phyloP scores from a whole-genome alignment of 345 rosid species.

The Gossypium rotundifolium region DNA sequence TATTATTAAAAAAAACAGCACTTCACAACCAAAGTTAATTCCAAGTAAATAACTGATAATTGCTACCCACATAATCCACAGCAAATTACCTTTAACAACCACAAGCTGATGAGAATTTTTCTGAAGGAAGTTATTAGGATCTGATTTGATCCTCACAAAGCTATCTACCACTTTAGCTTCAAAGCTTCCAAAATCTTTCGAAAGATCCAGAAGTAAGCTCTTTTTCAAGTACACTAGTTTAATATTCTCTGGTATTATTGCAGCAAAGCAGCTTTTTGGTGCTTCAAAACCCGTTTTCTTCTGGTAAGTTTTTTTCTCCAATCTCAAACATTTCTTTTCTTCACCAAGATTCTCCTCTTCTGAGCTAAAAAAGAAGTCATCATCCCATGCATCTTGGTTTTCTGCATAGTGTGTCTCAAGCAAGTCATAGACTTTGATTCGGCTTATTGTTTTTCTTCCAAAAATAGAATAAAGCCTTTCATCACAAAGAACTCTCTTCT shows the following conservation, averaged over 20 bases:
- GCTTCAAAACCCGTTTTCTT: slow-evolving; percentile 28
- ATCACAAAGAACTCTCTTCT: slow-evolving; percentile 59
- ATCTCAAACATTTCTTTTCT: slow-evolving; percentile 5
- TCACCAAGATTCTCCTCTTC: slow-evolving; percentile 35
- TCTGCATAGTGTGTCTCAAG: slow-evolving; percentile 63
- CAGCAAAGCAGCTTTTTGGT: slow-evolving; percentile 52
- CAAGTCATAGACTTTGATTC: slow-evolving; percentile 44
- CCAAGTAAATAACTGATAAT: background rate
- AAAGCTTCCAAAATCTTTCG: slow-evolving; percentile 39
- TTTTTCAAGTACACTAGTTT: slow-evolving; percentile 65
- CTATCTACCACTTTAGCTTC: slow-evolving; percentile 57
- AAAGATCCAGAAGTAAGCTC: slow-evolving; percentile 56
- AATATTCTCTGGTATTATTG: slow-evolving; percentile 55
- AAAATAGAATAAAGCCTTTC: slow-evolving; percentile 46
- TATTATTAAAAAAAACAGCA: background rate
- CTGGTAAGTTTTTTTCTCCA: slow-evolving; percentile 24
- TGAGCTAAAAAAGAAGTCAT: slow-evolving; percentile 31
- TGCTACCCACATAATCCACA: background rate
- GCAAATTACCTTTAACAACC: slow-evolving; percentile 58
- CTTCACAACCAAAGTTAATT: background rate
- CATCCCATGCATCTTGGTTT: slow-evolving; percentile 45
- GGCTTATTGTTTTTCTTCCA: slow-evolving; percentile 43
- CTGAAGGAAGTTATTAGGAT: slow-evolving; percentile 65
- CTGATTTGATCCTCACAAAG: slow-evolving; percentile 67
- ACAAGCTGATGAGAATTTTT: slow-evolving; percentile 57